Base-by-base conservation (phyloP, 805 yeast species). In the Groenewaldozyma tartarivorans region DNA sequence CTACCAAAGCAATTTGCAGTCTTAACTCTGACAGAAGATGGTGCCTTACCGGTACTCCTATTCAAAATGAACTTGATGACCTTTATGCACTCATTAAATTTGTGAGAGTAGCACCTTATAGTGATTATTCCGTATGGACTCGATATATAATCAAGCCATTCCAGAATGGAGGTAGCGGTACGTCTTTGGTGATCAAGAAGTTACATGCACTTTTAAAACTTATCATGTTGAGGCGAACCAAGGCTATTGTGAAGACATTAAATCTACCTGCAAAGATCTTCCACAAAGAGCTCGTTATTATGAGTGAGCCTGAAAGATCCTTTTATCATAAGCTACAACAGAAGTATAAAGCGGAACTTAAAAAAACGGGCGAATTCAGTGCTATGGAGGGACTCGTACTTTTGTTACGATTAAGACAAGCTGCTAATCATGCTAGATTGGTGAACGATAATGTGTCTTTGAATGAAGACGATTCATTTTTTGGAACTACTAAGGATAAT, bases 41-140 rank as follows among this genome's bases (percentile, higher is more conserved):
- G 79, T 68, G 75, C 21, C 60, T 77, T 3, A 74, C 81, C 1
- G 84, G 84, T 40, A 77, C 84, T 0, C 84, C 83, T 0, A 56
- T 78, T 31, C 83, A 77, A 55, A 77, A 77, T 48, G 63, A 61
- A 29, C 60, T 74, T 37, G 68, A 62, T 35, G 84, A 78, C 39
- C 54, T 77, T 13, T 71, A 67, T 48, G 66, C 81, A 1, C 54
- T 75, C 18, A 57, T 78, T 29, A 46, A 57, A 20, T 77, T 72
- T 50, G 36, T 68, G 5, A 38, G 47, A 9, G 52, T 60, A 24
- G 33, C 41, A 11, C 66, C 64, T 3, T 48, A 51, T 29, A 52
- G 54, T 15, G 38, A 46, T 3, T 31, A 22, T 20, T 35, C 36
- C 1, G 34, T 40, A 6, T 62, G 62, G 62, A 47, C 48, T 20